These are phyloP conservation scores for Ascochyta viciae-villosae DNA, from an alignment of 2,329 filamentous ascomycete species.

Conservation along the genomic window DNA sequence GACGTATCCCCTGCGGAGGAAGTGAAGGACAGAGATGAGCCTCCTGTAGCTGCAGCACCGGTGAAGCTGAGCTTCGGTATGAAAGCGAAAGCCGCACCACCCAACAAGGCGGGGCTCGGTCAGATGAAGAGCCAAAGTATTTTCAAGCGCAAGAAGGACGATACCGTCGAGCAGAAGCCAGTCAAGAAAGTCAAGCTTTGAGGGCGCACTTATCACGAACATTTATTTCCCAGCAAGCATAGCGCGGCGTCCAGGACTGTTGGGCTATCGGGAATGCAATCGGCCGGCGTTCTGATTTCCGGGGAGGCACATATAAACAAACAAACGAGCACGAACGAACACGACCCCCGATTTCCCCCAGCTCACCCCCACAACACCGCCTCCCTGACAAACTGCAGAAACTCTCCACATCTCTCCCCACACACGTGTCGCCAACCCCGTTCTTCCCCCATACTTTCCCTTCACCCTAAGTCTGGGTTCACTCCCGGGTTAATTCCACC, in stretches of 20 bases:
- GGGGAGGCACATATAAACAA: too few relatives aligned
- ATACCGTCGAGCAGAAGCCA: conserved; percentile 35
- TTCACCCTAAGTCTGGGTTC: too few relatives aligned
- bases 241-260: conserved; percentile 27
- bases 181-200: conserved; percentile 47
- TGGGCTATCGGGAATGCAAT: background rate
- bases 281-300: background rate
- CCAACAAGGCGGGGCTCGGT: conserved; percentile 38
- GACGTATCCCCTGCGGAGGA: conserved; percentile 67
- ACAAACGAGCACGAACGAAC: too few relatives aligned
- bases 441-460: too few relatives aligned
- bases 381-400: too few relatives aligned
- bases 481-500: too few relatives aligned
- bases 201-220: background rate
- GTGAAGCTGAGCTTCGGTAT: conserved; percentile 45
- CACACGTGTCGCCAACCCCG: too few relatives aligned
- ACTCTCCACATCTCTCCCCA: too few relatives aligned
- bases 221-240: conserved; percentile 16
- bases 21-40: conserved; percentile 63
- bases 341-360: too few relatives aligned
- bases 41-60: conserved; percentile 35
- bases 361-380: too few relatives aligned
- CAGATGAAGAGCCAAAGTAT: conserved; percentile 48
- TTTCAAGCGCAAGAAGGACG: conserved; percentile 46
- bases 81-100: conserved; percentile 36